phyloP scores from a whole-genome alignment of 257 asterid species.

The Leptodermis oblonga region DNA sequence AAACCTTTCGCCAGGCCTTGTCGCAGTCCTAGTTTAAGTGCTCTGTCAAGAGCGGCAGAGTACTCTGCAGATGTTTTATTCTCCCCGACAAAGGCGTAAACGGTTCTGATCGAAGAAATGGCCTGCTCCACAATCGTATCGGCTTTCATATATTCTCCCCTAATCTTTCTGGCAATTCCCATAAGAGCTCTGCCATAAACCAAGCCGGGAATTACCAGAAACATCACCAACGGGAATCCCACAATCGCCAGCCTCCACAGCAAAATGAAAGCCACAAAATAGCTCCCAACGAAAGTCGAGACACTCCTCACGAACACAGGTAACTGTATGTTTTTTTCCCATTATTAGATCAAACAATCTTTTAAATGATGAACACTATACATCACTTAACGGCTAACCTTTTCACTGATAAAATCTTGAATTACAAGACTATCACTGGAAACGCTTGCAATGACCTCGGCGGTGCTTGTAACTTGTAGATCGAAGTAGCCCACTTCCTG shows the following conservation, averaged over 20 bases:
- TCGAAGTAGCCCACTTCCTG: conserved; percentile 1
- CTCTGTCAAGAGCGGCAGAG: conserved; percentile 1
- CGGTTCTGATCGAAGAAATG: background rate
- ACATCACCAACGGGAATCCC: background rate
- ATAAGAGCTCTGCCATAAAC: background rate
- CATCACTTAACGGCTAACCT: too few species aligned
- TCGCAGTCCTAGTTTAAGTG: background rate
- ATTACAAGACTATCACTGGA: background rate
- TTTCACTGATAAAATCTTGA: background rate
- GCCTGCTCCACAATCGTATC: background rate
- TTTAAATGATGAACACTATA: too few species aligned
- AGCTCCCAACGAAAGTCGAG: background rate
- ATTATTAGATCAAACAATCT: too few species aligned
- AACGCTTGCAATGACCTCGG: background rate
- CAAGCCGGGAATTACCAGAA: background rate
- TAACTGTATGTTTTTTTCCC: too few species aligned
- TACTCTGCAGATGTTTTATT: background rate
- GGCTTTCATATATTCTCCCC: background rate
- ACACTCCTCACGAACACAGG: background rate
- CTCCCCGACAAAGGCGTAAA: background rate
- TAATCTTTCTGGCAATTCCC: background rate
- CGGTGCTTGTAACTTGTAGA: background rate
- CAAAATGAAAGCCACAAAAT: background rate
- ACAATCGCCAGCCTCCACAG: background rate
- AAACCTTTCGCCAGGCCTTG: background rate